phyloP scores from a whole-genome alignment of 306 rosid species.

The Prosopis cineraria region DNA sequence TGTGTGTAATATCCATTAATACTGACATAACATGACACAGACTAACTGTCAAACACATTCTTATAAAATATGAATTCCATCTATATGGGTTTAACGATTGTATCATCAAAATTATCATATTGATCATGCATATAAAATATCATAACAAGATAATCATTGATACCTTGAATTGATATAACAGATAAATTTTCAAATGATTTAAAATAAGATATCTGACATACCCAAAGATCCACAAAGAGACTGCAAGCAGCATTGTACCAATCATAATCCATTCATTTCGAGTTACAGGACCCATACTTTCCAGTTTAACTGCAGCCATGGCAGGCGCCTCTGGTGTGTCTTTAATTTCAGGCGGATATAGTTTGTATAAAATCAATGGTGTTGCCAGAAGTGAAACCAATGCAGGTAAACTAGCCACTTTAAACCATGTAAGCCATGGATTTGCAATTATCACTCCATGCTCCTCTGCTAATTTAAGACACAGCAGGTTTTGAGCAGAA shows the following conservation, averaged over 20 bases:
- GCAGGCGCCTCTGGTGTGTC: conserved; percentile 98
- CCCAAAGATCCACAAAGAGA: conserved; percentile 95
- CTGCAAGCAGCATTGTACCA: conserved; percentile 90
- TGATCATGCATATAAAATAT: background rate
- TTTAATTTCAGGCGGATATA: conserved; percentile 90
- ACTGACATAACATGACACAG: background rate
- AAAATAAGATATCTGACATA: conserved; percentile 40
- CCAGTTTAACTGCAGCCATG: conserved; percentile 74
- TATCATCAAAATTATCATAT: background rate
- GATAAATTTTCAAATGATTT: conserved; percentile 8
- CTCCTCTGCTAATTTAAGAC: conserved; percentile 87
- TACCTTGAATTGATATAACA: background rate
- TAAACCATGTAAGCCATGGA: conserved; percentile 95
- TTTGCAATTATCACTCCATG: conserved; percentile 72
- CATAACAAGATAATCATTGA: background rate
- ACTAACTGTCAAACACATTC: background rate
- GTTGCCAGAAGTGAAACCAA: conserved; percentile 66
- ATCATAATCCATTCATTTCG: conserved; percentile 84
- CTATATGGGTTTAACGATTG: background rate
- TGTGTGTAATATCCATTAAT: background rate
- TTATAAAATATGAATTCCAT: background rate
- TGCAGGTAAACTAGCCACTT: conserved; percentile 88
- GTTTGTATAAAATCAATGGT: conserved; percentile 78
- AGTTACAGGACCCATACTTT: conserved; percentile 79
- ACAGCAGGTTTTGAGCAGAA: conserved; percentile 95